Evolutionary conservation across 83 land plant species (phyloP), one percentile per base, ranked within the genome.

Genomic region (Picea engelmannii): DNA sequence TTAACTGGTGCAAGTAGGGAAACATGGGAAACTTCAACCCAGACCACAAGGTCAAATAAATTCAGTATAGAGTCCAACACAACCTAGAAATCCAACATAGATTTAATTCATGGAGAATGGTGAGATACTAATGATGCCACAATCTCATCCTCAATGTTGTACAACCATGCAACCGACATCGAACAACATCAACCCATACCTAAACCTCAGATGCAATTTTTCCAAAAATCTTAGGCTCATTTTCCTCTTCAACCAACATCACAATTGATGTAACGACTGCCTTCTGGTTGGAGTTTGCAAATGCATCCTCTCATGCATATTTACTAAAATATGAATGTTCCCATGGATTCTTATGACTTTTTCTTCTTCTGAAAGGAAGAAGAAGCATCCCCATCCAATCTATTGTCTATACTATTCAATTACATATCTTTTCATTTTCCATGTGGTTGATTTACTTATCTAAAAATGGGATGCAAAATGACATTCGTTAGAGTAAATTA

Each of bases 201-300:
- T 58, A 68, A 82, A 65, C 62, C 81, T 35, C 75, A 20, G 11
- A 73, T 75, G 66, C 87, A 87, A 60, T 3, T 85, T 66, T 81
- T 66, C 17, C 91, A 85, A 55, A 89, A 86, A 23, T 63, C 83
- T 52, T 85, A 78, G 82, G 84, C 81, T 18, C 82, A 76, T 69
- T 13, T 76, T 12, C 62, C 55, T 81, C 61, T 71, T 20, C 87
- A 82, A 58, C 35, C 60, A 20, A 16, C 84, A 12, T 73, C 84
- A 60, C 80, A 64, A 44, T 81, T 84, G 0, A 84, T 78, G 70
- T 73, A 90, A 63, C 92, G 87, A 40, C 64, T 27, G 31, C 31
- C 31, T 27, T 1, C 31, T 27, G 31, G 31, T 27, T 27, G 1
- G 31, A 27, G 31, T 27, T 27, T 27, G 31, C 31, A 27, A 27